These are phyloP conservation scores for Eucalyptus caleyi DNA, from an alignment of 345 rosid genomes.

Conservation along the genomic window DNA sequence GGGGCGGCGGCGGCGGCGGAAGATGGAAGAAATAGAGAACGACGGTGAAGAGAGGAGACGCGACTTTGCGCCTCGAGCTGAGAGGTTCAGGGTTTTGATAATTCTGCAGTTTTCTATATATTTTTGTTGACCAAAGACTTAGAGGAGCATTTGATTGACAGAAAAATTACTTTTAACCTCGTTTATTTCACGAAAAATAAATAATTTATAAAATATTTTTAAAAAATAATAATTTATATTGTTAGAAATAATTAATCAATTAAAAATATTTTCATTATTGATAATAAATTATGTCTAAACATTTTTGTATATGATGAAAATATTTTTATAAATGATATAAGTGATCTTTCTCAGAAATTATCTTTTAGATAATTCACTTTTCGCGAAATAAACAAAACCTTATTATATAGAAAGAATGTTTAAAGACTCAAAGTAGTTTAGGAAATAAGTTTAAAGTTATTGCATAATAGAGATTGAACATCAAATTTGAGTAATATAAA, in stretches of 20 bases:
- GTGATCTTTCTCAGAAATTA: rapidly evolving
- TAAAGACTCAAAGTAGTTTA: no score
- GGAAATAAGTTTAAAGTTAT: neutral
- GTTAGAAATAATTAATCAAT: rapidly evolving
- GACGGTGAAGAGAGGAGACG: neutral
- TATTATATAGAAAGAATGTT: no score
- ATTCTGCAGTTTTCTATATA: neutral
- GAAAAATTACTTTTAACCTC: no score
- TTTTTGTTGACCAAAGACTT: neutral
- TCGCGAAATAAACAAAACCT: rapidly evolving
- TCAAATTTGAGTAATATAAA: neutral
- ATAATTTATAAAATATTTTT: no score
- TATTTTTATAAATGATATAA: no score
- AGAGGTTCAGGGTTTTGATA: neutral
- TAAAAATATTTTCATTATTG: no score
- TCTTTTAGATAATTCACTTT: rapidly evolving
- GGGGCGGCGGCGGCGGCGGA: no score
- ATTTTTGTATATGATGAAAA: no score
- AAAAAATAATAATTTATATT: rapidly evolving
- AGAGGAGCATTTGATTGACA: neutral
- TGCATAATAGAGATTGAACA: neutral
- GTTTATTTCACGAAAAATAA: no score
- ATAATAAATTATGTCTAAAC: no score
- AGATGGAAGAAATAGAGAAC: no score
- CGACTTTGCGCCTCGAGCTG: neutral